Evolutionary conservation across 176 grass and related monocot species (phyloP).

Genomic region (Dendrocalamus sinicus): DNA sequence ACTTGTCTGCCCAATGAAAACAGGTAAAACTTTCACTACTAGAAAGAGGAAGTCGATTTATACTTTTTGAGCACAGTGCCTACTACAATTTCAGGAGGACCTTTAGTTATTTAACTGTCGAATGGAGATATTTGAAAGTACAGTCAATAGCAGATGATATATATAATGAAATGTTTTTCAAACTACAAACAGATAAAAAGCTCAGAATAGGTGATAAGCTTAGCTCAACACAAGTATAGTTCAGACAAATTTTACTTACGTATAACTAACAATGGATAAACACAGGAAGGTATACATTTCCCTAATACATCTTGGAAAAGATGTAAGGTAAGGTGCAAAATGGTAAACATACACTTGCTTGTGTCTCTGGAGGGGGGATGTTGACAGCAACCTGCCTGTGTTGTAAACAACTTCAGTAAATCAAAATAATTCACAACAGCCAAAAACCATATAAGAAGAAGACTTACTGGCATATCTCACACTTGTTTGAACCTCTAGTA

Average conservation of each 20-base stretch:
- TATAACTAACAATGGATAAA: slow-evolving; percentile 17
- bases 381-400: slow-evolving; percentile 90
- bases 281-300: slow-evolving; percentile 22
- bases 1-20: slow-evolving; percentile 87
- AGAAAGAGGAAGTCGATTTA: slow-evolving; percentile 46
- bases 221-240: background rate
- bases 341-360: slow-evolving; percentile 79
- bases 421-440: slow-evolving; percentile 20
- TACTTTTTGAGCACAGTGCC: slow-evolving; percentile 35
- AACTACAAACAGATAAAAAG: slow-evolving; percentile 36
- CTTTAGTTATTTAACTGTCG: slow-evolving; percentile 34
- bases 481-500: slow-evolving; percentile 96
- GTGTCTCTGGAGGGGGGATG: slow-evolving; percentile 86
- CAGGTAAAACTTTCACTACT: slow-evolving; percentile 57
- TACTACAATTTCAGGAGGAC: slow-evolving; percentile 42
- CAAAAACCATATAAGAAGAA: slow-evolving; percentile 27
- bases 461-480: slow-evolving; percentile 99
- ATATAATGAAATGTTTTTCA: slow-evolving; percentile 24
- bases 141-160: slow-evolving; percentile 20
- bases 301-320: slow-evolving; percentile 37
- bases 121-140: slow-evolving; percentile 30
- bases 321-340: slow-evolving; percentile 26
- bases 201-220: background rate
- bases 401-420: slow-evolving; percentile 40
- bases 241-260: background rate